Evolutionary conservation across 2,329 filamentous ascomycete genomes (phyloP).

Genomic region (Macrophomina phaseolina): DNA sequence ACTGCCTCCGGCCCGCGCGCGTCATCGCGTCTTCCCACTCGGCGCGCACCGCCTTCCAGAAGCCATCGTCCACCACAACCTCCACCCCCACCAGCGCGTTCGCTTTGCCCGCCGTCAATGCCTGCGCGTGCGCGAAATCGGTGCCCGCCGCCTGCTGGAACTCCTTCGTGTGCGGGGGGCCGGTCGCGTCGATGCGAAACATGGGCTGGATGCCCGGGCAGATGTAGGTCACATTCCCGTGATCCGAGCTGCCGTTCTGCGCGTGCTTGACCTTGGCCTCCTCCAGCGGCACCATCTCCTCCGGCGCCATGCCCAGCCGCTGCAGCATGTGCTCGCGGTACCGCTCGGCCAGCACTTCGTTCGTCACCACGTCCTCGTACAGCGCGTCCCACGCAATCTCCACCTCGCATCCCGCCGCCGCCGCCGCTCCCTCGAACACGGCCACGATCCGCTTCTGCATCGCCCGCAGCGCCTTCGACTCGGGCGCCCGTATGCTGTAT

Average conservation of each 20-base stretch:
- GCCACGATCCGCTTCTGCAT: slow-evolving; percentile 40
- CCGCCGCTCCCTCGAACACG: slow-evolving; percentile 57
- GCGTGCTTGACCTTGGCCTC: slow-evolving; percentile 1
- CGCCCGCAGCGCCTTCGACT: slow-evolving; percentile 34
- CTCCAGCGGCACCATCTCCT: slow-evolving; percentile 19
- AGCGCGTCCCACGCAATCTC: slow-evolving; percentile 22
- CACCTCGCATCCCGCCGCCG: slow-evolving; percentile 51
- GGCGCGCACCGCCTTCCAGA: slow-evolving; percentile 24
- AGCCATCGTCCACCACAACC: slow-evolving; percentile 27
- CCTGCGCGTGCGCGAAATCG: slow-evolving; percentile 30
- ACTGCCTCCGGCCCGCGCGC: slow-evolving; percentile 1
- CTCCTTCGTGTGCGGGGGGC: slow-evolving; percentile 30
- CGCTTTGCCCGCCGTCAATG: slow-evolving; percentile 29
- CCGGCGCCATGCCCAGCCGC: not conserved
- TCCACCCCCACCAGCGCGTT: slow-evolving; percentile 28
- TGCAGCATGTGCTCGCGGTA: slow-evolving; percentile 13
- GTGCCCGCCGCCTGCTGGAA: slow-evolving; percentile 32
- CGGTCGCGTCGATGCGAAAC: slow-evolving; percentile 31
- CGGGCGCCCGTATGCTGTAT: slow-evolving; percentile 45
- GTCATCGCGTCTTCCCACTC: slow-evolving; percentile 28
- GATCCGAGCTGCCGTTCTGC: slow-evolving; percentile 31
- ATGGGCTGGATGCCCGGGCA: slow-evolving; percentile 32
- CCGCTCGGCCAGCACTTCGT: slow-evolving; percentile 9
- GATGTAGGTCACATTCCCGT: slow-evolving; percentile 32
- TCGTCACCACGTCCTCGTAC: slow-evolving; percentile 25